These are phyloP conservation scores for Erysimum pusillum DNA, from an alignment of 441 rosid genomes.

Conservation along the genomic window DNA sequence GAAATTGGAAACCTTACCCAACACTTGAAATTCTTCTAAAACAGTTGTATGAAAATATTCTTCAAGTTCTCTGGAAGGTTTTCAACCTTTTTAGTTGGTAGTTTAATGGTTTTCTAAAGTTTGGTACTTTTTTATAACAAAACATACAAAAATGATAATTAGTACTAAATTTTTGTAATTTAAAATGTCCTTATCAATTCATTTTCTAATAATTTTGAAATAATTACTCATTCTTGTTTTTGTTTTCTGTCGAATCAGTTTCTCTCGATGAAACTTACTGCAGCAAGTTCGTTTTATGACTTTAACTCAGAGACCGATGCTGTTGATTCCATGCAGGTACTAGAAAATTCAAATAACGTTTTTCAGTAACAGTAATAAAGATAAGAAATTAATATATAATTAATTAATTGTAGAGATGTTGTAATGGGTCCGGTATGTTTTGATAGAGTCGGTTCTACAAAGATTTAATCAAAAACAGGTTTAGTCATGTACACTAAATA, in stretches of 20 bases:
- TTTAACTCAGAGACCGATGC: constrained; percentile 68
- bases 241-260: constrained; percentile 52
- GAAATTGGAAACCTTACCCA: neutral
- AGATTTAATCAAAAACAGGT: neutral
- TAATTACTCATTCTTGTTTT: neutral
- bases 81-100: too few relatives aligned
- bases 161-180: neutral
- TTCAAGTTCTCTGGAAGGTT: neutral
- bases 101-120: too few relatives aligned
- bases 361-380: neutral
- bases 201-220: neutral
- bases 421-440: constrained; percentile 19
- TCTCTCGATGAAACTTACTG: constrained; percentile 70
- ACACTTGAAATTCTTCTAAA: neutral
- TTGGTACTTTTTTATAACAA: too few relatives aligned
- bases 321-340: constrained; percentile 64
- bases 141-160: neutral
- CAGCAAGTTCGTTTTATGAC: constrained; percentile 68
- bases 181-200: neutral
- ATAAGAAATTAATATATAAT: neutral
- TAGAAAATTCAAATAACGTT: neutral
- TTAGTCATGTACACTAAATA: neutral
- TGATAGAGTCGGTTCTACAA: constrained; percentile 8
- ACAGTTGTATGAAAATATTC: neutral
- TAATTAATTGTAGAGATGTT: constrained; percentile 6